These are phyloP conservation scores for Alloteropsis angusta DNA, from an alignment of 202 grass and related monocot genomes.

Conservation along the genomic window DNA sequence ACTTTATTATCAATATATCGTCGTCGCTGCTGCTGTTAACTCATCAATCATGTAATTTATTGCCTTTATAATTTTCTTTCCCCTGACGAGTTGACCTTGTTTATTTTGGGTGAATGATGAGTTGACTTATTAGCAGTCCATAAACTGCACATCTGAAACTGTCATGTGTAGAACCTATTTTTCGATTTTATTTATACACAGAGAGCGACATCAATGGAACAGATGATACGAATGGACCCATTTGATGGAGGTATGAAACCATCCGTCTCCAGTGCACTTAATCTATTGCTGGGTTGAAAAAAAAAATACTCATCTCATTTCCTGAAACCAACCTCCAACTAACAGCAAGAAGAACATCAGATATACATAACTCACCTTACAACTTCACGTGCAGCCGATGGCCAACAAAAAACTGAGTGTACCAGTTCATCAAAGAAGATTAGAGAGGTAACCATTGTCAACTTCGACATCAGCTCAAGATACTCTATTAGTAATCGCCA, in stretches of 20 bases:
- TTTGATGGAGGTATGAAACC: conserved; percentile 6
- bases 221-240: background rate
- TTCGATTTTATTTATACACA: background rate
- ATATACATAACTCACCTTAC: background rate
- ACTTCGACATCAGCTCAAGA: conserved; percentile 1
- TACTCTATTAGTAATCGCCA: conserved; percentile 19
- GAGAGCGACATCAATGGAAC: background rate
- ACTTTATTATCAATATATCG: conserved; percentile 12
- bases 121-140: background rate
- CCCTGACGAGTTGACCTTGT: conserved; percentile 10
- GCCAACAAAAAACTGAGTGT: background rate
- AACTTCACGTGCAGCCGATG: conserved; percentile 11
- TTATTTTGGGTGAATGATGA: background rate
- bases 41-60: background rate
- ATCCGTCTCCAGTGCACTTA: background rate
- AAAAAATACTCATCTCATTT: background rate
- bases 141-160: conserved; percentile 16
- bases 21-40: background rate
- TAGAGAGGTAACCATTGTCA: conserved; percentile 17
- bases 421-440: conserved; percentile 4
- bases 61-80: background rate
- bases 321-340: background rate
- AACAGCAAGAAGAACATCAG: background rate
- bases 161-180: background rate
- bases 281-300: background rate